Evolutionary conservation across 2,329 filamentous ascomycete genomes (phyloP).

Genomic region (Coleophoma crateriformis): DNA sequence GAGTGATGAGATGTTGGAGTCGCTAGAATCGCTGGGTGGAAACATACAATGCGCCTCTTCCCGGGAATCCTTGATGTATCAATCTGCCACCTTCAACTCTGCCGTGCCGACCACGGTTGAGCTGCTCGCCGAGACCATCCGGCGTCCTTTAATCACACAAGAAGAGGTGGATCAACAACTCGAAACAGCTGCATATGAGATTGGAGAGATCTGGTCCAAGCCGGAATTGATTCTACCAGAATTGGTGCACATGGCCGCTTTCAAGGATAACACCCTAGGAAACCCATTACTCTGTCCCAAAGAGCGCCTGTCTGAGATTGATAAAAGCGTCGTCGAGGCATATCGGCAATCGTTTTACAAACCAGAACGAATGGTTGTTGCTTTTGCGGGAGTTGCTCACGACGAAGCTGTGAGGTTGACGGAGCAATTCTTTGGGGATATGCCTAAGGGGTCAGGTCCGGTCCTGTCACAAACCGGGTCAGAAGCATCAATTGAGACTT

Average conservation of each 20-base stretch:
- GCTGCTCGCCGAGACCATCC: constrained; percentile 88
- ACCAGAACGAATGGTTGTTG: constrained; percentile 88
- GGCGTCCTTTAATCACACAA: constrained; percentile 77
- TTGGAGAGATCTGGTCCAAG: constrained; percentile 96
- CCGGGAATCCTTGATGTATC: constrained; percentile 96
- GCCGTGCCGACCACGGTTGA: constrained; percentile 78
- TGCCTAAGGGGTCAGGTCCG: constrained; percentile 53
- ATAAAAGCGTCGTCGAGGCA: constrained; percentile 64
- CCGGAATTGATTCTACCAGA: constrained; percentile 94
- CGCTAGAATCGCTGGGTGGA: constrained; percentile 81
- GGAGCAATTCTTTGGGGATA: constrained; percentile 86
- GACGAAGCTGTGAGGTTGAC: constrained; percentile 71
- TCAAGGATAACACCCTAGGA: constrained; percentile 91
- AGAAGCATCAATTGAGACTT: constrained; percentile 46
- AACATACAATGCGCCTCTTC: constrained; percentile 97
- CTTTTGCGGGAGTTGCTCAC: constrained; percentile 89
- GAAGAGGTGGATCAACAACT: constrained; percentile 84
- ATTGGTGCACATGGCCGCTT: constrained; percentile 90
- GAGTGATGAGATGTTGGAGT: constrained; percentile 81
- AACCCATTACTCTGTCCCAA: constrained; percentile 89
- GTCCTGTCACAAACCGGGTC: constrained; percentile 49
- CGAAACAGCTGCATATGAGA: constrained; percentile 89
- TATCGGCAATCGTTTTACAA: constrained; percentile 82
- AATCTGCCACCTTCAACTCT: constrained; percentile 94
- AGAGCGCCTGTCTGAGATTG: constrained; percentile 72